Conservation (phyloP, 1,139 yeast genomes). For the Meyerozyma carpophila region DNA sequence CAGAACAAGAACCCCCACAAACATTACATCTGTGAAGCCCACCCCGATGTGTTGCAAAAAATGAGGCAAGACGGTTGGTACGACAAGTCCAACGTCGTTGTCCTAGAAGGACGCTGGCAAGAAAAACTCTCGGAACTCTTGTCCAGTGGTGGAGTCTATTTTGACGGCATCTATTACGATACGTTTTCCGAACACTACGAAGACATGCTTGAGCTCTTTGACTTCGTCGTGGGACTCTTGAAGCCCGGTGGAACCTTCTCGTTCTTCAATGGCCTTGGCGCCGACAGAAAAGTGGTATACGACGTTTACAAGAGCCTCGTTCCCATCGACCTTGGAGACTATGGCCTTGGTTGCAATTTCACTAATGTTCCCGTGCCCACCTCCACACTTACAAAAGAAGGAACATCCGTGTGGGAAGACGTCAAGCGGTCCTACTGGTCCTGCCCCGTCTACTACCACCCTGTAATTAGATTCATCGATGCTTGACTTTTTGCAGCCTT, state of each 20-base stretch:
- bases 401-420: slow-evolving; percentile 57
- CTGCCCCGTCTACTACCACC: slow-evolving; percentile 63
- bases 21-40: slow-evolving; percentile 92
- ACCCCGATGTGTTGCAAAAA: slow-evolving; percentile 78
- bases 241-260: slow-evolving; percentile 81
- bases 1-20: slow-evolving; percentile 53
- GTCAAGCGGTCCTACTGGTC: slow-evolving; percentile 72
- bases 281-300: slow-evolving; percentile 82
- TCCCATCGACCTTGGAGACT: slow-evolving; percentile 71
- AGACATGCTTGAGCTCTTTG: slow-evolving; percentile 85
- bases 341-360: slow-evolving; percentile 64
- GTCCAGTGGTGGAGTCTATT: slow-evolving; percentile 57
- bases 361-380: slow-evolving; percentile 39
- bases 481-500: slow-evolving; percentile 4
- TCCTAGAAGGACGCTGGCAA: slow-evolving; percentile 90
- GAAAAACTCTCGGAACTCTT: slow-evolving; percentile 64
- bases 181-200: slow-evolving; percentile 83
- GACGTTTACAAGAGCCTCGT: slow-evolving; percentile 85
- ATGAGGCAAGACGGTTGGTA: slow-evolving; percentile 80
- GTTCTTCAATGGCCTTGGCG: slow-evolving; percentile 94
- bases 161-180: slow-evolving; percentile 91
- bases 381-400: slow-evolving; percentile 19
- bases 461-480: slow-evolving; percentile 48
- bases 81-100: slow-evolving; percentile 62
- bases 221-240: slow-evolving; percentile 72